Conservation (phyloP, 768 basidiomycete genomes). For the Boletellus sp. region DNA sequence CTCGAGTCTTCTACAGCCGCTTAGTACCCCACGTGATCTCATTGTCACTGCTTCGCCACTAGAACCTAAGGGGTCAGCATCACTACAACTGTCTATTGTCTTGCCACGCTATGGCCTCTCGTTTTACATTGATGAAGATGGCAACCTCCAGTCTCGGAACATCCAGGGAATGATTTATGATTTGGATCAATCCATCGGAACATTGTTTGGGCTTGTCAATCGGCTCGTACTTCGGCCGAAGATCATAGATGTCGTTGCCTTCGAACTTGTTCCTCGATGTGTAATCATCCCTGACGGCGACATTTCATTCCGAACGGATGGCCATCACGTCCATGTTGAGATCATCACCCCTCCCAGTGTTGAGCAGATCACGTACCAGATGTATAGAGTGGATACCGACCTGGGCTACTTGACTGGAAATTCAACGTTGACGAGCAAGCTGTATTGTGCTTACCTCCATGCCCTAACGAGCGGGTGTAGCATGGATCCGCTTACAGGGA, state of each 20-base stretch:
- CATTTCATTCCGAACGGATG: slow-evolving; percentile 1
- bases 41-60: slow-evolving; percentile 9
- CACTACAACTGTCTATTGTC: slow-evolving; percentile 20
- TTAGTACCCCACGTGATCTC: slow-evolving; percentile 12
- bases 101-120: slow-evolving; percentile 39
- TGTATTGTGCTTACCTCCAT: slow-evolving; percentile 43
- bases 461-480: slow-evolving; percentile 39
- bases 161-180: slow-evolving; percentile 41
- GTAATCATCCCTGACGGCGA: slow-evolving; percentile 39
- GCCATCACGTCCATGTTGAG: slow-evolving; percentile 9
- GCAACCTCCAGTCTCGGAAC: slow-evolving; percentile 37
- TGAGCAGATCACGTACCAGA: slow-evolving; percentile 17
- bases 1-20: slow-evolving; percentile 8
- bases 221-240: slow-evolving; percentile 37
- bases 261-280: slow-evolving; percentile 1
- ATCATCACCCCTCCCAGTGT: not conserved
- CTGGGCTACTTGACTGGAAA: slow-evolving; percentile 29
- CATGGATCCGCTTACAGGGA: slow-evolving; percentile 41
- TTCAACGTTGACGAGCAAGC: slow-evolving; percentile 19
- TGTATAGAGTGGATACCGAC: slow-evolving; percentile 29
- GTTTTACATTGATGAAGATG: slow-evolving; percentile 33
- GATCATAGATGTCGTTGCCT: not conserved
- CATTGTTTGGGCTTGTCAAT: slow-evolving; percentile 41
- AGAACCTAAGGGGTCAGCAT: not conserved
- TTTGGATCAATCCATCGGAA: slow-evolving; percentile 35